Base-by-base conservation (phyloP, 306 rosid species). In the Dicorynia guianensis region DNA sequence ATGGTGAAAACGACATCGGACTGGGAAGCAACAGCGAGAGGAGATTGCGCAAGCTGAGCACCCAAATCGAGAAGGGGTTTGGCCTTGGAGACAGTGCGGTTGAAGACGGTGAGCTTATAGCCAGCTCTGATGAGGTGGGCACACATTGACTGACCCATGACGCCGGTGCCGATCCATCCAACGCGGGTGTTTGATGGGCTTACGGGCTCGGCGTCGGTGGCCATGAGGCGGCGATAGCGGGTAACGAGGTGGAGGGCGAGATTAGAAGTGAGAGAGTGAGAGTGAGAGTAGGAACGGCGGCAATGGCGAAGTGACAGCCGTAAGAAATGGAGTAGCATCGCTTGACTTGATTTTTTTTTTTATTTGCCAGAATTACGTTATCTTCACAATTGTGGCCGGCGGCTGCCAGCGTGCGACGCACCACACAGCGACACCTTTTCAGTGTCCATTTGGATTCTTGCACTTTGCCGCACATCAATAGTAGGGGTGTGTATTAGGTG, bases 131-230 rank as follows among this genome's bases (percentile, higher is more conserved):
- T 82, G 58, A 93, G 84, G 82, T 91, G 98, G 82, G 85, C 50
- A 72, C 93, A 88, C 98, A 93, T 93, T 80, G 87, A 91, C 5
- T 69, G 92, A 57, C 98, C 98, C 98, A 93, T 93, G 1, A 93
- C 88, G 43, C 98, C 98, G 34, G 98, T 93, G 36, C 98, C 98
- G 83, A 93, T 91, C 97, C 98, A 93, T 36, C 98, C 98, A 63
- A 93, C 81, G 7, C 97, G 96, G 17, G 94, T 89, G 64, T 43
- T 88, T 10, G 91, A 79, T 11, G 98, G 97, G 89, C 58, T 85
- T n/a, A 81, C 11, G 68, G 79, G 72, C 44, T 80, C 92, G 36
- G 82, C 11, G 71, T 69, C 4, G 46, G 84, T 25, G 43, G 97
- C 86, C 96, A 91, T 93, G 63, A 81, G 36, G 85, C 67, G 85